These are phyloP conservation scores for Porcisia deanei DNA, from an alignment of 208 protist genomes.

Conservation along the genomic window DNA sequence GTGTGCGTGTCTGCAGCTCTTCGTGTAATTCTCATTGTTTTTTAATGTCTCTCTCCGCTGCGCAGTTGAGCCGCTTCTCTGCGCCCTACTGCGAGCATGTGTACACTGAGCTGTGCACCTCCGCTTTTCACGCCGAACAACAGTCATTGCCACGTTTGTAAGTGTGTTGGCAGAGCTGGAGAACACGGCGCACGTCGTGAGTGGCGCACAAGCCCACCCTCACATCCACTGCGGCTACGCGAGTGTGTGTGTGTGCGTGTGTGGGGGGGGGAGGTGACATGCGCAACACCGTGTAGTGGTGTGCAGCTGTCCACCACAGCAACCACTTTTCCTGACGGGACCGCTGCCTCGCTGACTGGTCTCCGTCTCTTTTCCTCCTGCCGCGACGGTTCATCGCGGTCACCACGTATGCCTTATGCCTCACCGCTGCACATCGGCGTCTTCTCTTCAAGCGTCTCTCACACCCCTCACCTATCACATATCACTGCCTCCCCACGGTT, in stretches of 20 bases:
- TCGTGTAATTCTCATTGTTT: background rate
- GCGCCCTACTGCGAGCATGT: background rate
- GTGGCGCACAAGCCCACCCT: background rate
- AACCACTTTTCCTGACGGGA: too few relatives aligned
- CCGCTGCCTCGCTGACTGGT: too few relatives aligned
- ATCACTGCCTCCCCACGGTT: background rate
- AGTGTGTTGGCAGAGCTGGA: background rate
- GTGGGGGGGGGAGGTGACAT: background rate
- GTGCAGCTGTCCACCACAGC: background rate
- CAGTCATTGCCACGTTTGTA: background rate
- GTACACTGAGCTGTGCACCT: background rate
- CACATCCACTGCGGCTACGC: background rate
- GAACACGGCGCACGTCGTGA: background rate
- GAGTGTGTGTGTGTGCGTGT: background rate
- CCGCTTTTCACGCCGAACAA: background rate
- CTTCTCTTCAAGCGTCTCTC: background rate
- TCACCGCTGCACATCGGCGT: background rate
- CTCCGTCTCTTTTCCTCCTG: background rate
- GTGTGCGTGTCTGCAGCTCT: background rate
- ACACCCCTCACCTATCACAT: background rate
- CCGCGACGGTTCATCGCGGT: background rate
- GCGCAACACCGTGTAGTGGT: background rate
- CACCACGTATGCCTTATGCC: background rate
- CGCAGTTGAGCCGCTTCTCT: too few relatives aligned
- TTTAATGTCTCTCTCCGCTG: background rate